These are phyloP conservation scores for Kwoniella sp. DNA, from an alignment of 768 basidiomycete genomes.

Conservation along the genomic window DNA sequence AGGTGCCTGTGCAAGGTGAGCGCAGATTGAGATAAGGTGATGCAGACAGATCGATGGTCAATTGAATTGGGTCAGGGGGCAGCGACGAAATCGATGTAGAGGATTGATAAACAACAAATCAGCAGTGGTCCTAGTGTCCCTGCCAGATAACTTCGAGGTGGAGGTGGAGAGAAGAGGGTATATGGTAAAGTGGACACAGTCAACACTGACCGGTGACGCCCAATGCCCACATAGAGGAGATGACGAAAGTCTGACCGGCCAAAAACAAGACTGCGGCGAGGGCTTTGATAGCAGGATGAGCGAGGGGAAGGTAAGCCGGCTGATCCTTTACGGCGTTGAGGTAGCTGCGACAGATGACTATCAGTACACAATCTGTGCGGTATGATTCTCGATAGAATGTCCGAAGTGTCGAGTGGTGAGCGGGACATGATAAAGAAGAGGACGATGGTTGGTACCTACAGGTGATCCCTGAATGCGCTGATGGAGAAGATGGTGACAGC, in stretches of 20 bases:
- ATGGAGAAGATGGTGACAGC: slow-evolving; percentile 79
- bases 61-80: too few species aligned
- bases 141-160: too few species aligned
- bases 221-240: slow-evolving; percentile 84
- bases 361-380: too few species aligned
- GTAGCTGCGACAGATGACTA: slow-evolving; percentile 59
- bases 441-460: too few species aligned
- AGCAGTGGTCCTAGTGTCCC: background rate
- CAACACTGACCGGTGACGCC: slow-evolving; percentile 76
- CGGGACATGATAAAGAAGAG: too few species aligned
- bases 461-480: slow-evolving; percentile 78
- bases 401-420: too few species aligned
- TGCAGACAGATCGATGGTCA: too few species aligned
- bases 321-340: slow-evolving; percentile 63
- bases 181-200: too few species aligned
- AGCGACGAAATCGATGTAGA: background rate
- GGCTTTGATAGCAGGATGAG: slow-evolving; percentile 65
- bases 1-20: slow-evolving; percentile 62
- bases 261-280: slow-evolving; percentile 62
- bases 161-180: too few species aligned
- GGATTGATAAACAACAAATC: background rate
- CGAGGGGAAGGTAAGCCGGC: slow-evolving; percentile 68
- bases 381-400: too few species aligned
- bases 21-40: background rate
- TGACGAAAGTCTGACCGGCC: slow-evolving; percentile 78